A percentile compares a stretch with the other conserved stretches of the same genome.
These are phyloP conservation scores for Coniochaeta ligniaria DNA, from an alignment of 2,329 filamentous ascomycete genomes.

Conservation along the genomic window DNA sequence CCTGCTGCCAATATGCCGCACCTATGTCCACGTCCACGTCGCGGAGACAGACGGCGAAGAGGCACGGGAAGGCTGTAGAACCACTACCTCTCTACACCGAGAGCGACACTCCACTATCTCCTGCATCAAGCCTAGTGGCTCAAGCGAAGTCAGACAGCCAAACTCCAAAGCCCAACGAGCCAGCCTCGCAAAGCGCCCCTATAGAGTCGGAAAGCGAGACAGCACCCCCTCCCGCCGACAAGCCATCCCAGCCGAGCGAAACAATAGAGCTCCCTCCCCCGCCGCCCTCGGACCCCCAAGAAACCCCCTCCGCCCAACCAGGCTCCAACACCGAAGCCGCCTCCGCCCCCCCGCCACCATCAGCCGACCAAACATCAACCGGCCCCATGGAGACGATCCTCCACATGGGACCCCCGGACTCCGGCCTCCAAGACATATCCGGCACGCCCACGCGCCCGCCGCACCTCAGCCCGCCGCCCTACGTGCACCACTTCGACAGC, in stretches of 20 bases:
- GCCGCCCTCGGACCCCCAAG: not conserved
- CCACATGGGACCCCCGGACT: slow-evolving; percentile 26
- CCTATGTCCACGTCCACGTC: not conserved
- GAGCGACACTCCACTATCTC: not conserved
- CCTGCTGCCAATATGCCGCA: slow-evolving; percentile 1
- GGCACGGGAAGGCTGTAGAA: slow-evolving; percentile 1
- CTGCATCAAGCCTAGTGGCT: not conserved
- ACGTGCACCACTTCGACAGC: slow-evolving; percentile 95
- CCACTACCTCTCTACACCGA: not conserved
- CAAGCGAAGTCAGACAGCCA: not conserved
- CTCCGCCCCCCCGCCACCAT: not conserved
- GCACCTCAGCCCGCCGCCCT: slow-evolving; percentile 66
- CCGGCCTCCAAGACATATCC: slow-evolving; percentile 9
- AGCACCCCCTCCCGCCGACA: not conserved
- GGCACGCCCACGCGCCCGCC: slow-evolving; percentile 37
- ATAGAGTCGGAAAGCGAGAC: not conserved
- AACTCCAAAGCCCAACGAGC: not conserved
- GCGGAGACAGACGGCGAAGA: not conserved
- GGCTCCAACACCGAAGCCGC: not conserved
- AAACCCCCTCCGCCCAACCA: not conserved
- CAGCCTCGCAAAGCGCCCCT: not conserved
- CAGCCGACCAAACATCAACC: not conserved
- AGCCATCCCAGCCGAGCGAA: not conserved
- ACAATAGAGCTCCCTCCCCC: not conserved
- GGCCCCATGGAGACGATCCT: slow-evolving; percentile 45